Evolutionary conservation across 768 basidiomycete genomes (phyloP).

Genomic region (Saitozyma sp.): DNA sequence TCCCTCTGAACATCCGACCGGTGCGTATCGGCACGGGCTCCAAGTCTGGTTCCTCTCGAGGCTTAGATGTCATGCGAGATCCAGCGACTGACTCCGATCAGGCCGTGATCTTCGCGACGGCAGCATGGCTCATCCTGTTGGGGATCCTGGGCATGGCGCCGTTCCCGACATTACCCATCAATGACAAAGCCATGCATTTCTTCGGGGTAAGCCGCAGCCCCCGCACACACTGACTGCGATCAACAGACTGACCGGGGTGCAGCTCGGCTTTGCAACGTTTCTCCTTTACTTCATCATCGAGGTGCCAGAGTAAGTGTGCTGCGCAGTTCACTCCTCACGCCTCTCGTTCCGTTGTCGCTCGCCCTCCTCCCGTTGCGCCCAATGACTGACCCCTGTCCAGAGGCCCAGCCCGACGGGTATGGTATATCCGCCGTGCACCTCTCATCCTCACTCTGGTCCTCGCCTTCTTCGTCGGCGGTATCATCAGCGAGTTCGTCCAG

Average conservation of each 20-base stretch:
- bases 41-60: too few relatives aligned
- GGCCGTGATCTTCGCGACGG: constrained; percentile 45
- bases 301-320: constrained; percentile 46
- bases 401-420: constrained; percentile 38
- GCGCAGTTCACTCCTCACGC: background rate
- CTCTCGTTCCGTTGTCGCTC: background rate
- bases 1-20: constrained; percentile 45
- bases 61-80: background rate
- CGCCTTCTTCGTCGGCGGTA: constrained; percentile 44
- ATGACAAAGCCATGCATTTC: constrained; percentile 52
- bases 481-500: constrained; percentile 47
- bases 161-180: constrained; percentile 41
- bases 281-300: constrained; percentile 50
- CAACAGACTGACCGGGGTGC: constrained; percentile 5
- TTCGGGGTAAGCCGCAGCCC: constrained; percentile 40
- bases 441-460: constrained; percentile 37
- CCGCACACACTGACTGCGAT: background rate
- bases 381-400: constrained; percentile 4
- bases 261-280: constrained; percentile 50
- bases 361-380: background rate
- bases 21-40: constrained; percentile 20
- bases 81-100: constrained; percentile 4
- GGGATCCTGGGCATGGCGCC: constrained; percentile 49
- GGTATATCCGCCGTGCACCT: constrained; percentile 50
- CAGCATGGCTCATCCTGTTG: constrained; percentile 45